A percentile compares a stretch with the other conserved stretches of the same genome.
Conservation (phyloP, 495 filamentous ascomycete species). For the Friedmanniomyces simplex region DNA sequence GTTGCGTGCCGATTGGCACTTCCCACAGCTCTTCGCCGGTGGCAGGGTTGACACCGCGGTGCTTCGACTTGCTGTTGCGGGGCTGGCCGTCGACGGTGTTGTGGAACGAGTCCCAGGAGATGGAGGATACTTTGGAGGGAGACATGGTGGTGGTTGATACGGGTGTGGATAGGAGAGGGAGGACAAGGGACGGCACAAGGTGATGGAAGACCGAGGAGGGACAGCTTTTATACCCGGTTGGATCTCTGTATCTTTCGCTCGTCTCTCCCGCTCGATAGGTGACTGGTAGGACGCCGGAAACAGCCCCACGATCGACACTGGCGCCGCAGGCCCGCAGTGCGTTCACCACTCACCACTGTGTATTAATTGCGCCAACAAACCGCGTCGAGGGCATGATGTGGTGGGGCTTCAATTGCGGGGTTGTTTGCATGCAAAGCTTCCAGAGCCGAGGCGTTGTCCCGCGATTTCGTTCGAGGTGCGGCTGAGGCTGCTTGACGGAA, state of each 20-base stretch:
- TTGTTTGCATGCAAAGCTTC: too few species aligned
- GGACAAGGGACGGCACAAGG: neutral
- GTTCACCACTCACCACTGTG: too few species aligned
- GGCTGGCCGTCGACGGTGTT: constrained; percentile 42
- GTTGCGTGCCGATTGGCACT: constrained; percentile 42
- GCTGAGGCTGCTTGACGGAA: too few species aligned
- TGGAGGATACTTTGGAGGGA: constrained; percentile 29
- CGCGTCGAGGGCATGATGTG: too few species aligned
- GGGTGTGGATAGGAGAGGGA: neutral
- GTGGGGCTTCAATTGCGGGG: neutral
- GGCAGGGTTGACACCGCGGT: constrained; percentile 42
- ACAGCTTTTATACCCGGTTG: neutral
- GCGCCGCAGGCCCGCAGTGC: neutral
- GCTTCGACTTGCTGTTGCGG: constrained; percentile 25
- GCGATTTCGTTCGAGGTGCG: too few species aligned
- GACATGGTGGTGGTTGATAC: constrained; percentile 25
- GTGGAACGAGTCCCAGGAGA: constrained; percentile 35
- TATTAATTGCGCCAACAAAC: too few species aligned
- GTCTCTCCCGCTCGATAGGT: neutral
- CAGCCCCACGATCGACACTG: neutral
- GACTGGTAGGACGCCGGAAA: neutral
- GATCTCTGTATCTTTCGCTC: neutral
- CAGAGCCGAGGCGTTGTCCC: too few species aligned
- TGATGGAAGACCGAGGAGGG: neutral
- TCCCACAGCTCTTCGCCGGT: constrained; percentile 41